phyloP scores from a whole-genome alignment of 2,329 filamentous ascomycete genomes.

The Conoideocrella luteorostrata region DNA sequence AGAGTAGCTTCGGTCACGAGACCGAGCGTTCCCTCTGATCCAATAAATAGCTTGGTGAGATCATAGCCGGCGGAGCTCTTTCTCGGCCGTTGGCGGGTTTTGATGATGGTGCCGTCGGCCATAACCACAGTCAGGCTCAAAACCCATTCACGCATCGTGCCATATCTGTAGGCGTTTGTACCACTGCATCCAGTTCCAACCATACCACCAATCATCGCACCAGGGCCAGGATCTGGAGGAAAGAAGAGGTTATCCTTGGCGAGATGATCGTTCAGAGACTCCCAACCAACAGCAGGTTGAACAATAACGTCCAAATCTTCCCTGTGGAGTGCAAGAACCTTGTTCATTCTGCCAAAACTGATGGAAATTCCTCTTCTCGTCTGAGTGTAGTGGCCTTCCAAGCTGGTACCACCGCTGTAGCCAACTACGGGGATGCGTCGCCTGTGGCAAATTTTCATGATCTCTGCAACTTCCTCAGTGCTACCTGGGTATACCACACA shows the following conservation, averaged over 20 bases:
- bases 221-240: slow-evolving; percentile 84
- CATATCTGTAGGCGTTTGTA: slow-evolving; percentile 87
- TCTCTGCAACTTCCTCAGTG: slow-evolving; percentile 76
- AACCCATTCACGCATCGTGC: slow-evolving; percentile 94
- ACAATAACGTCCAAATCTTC: slow-evolving; percentile 71
- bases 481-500: slow-evolving; percentile 69
- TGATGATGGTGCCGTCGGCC: slow-evolving; percentile 83
- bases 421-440: slow-evolving; percentile 78
- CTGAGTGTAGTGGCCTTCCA: slow-evolving; percentile 83
- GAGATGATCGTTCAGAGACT: slow-evolving; percentile 73
- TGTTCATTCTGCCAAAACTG: slow-evolving; percentile 81
- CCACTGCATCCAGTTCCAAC: slow-evolving; percentile 68
- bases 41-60: slow-evolving; percentile 81
- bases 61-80: slow-evolving; percentile 93
- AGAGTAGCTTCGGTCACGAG: slow-evolving; percentile 86
- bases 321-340: slow-evolving; percentile 69
- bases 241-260: slow-evolving; percentile 74
- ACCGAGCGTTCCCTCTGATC: slow-evolving; percentile 85
- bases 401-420: slow-evolving; percentile 80
- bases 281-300: slow-evolving; percentile 81
- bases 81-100: slow-evolving; percentile 78
- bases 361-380: slow-evolving; percentile 79
- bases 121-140: slow-evolving; percentile 79
- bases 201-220: slow-evolving; percentile 89
- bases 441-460: slow-evolving; percentile 83